Conservation (phyloP, 1,139 yeast genomes). For the Geotrichum siamense region DNA sequence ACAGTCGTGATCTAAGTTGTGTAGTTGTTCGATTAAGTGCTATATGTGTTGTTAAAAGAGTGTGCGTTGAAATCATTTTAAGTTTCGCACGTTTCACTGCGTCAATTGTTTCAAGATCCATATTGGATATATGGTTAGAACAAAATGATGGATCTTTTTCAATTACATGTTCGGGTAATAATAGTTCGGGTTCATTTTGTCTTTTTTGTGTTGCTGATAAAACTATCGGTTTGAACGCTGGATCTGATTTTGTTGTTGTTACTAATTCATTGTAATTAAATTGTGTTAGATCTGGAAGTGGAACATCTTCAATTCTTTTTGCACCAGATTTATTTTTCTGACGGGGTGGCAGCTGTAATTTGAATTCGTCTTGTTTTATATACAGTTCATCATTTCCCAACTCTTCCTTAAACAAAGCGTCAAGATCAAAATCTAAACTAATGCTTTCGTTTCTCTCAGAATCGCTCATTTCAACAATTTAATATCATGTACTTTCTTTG, state of each 20-base stretch:
- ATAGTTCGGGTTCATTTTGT: constrained; percentile 1
- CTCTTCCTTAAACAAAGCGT: constrained; percentile 10
- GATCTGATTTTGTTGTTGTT: neutral
- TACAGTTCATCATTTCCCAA: neutral
- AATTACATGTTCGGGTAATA: constrained; percentile 13
- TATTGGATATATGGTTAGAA: neutral
- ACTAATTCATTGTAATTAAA: too few species aligned
- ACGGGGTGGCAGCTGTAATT: constrained; percentile 4
- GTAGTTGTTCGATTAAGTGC: constrained; percentile 9
- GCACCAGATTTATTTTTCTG: neutral
- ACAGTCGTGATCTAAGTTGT: constrained; percentile 1
- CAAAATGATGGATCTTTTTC: neutral
- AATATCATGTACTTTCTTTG: too few species aligned
- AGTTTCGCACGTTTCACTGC: neutral
- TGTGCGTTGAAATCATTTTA: constrained; percentile 16
- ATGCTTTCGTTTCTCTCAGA: neutral
- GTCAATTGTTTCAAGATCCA: neutral
- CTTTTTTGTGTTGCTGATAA: neutral
- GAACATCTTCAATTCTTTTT: neutral
- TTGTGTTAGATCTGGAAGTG: neutral
- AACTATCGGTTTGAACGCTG: neutral
- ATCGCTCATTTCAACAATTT: too few species aligned
- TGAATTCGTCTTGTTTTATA: neutral
- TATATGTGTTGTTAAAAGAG: constrained; percentile 13
- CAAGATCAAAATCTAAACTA: constrained; percentile 9